Conservation (phyloP, 768 basidiomycete species). For the Coprinopsis cinerea region DNA sequence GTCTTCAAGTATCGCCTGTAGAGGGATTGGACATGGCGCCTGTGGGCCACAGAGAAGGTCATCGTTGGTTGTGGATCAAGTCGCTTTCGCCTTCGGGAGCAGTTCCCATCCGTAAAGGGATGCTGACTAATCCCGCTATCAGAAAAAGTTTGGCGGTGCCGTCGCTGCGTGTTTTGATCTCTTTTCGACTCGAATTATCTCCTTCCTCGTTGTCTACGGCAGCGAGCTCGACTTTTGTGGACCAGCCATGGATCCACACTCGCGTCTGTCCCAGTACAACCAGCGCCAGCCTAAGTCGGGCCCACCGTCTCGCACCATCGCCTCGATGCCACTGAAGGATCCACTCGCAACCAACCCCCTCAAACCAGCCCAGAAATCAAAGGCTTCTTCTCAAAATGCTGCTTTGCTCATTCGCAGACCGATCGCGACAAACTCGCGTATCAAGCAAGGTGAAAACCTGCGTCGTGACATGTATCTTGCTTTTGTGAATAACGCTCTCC, state of each 20-base stretch:
- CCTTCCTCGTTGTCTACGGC: conserved; percentile 6
- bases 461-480: conserved; percentile 80
- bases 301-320: conserved; percentile 40
- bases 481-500: conserved; percentile 76
- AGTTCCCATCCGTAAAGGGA: background rate
- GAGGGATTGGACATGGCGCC: conserved; percentile 84
- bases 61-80: conserved; percentile 27
- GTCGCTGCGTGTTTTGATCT: background rate
- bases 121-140: conserved; percentile 15
- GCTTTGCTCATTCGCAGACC: conserved; percentile 38
- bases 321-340: conserved; percentile 34
- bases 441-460: conserved; percentile 72
- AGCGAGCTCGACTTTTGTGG: conserved; percentile 4
- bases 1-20: conserved; percentile 87
- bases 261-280: conserved; percentile 69
- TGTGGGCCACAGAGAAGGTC: conserved; percentile 65
- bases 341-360: conserved; percentile 14
- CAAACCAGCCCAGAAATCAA: conserved; percentile 16
- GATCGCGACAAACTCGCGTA: conserved; percentile 73
- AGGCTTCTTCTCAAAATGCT: conserved; percentile 17
- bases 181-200: conserved; percentile 1
- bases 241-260: conserved; percentile 68
- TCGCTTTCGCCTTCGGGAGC: background rate
- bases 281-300: conserved; percentile 65
- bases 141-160: conserved; percentile 15